phyloP scores from a whole-genome alignment of 1,284 basidiomycete species.

The Trametes hirsuta region DNA sequence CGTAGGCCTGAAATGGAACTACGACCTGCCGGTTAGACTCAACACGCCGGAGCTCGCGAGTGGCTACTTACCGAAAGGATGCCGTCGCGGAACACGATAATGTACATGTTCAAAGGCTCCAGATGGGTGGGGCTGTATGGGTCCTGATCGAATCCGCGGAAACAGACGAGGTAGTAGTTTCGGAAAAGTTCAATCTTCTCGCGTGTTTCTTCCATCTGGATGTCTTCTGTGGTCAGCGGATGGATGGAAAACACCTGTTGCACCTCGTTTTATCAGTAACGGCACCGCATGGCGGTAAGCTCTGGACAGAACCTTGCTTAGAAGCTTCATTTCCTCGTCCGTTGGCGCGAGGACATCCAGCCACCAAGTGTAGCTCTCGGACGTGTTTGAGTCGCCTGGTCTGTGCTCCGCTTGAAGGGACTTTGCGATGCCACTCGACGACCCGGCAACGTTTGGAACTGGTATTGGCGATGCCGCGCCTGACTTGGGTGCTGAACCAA shows the following conservation, averaged over 20 bases:
- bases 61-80: constrained; percentile 76
- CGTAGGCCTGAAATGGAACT: constrained; percentile 98
- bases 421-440: constrained; percentile 25
- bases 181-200: constrained; percentile 99
- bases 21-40: constrained; percentile 8
- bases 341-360: constrained; percentile 93
- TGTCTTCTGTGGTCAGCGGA: constrained; percentile 98
- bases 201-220: constrained; percentile 98
- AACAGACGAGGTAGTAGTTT: constrained; percentile 99
- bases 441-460: background rate
- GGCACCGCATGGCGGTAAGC: background rate
- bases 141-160: constrained; percentile 99
- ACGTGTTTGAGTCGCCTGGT: constrained; percentile 17
- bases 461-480: constrained; percentile 17
- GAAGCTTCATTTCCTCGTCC: constrained; percentile 97
- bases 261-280: background rate
- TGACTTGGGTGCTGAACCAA: constrained; percentile 17
- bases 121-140: constrained; percentile 97
- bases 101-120: constrained; percentile 99
- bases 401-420: constrained; percentile 23
- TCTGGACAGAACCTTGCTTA: constrained; percentile 73
- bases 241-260: constrained; percentile 93
- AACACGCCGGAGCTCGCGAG: background rate
- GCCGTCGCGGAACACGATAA: constrained; percentile 99
- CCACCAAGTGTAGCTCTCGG: constrained; percentile 83